Evolutionary conservation across 352 stramenopile species (phyloP).

Genomic region (Phytophthora pisi): DNA sequence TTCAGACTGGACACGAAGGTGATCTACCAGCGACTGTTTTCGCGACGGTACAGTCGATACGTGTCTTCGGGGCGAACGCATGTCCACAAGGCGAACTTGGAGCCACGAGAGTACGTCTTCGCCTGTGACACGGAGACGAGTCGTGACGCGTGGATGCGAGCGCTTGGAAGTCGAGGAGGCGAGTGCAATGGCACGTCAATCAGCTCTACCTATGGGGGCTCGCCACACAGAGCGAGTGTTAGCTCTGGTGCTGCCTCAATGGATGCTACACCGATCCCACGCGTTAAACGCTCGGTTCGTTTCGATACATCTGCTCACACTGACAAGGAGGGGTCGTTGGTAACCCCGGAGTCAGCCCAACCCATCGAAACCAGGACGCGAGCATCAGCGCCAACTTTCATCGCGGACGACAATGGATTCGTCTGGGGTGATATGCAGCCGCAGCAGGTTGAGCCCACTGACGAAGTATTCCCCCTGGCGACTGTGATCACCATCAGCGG

Average conservation of each 20-base stretch:
- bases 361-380: neutral
- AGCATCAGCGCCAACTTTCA: conserved; percentile 36
- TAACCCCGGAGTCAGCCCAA: conserved; percentile 7
- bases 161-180: conserved; percentile 29
- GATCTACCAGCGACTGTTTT: conserved; percentile 41
- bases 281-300: neutral
- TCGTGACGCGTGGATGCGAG: conserved; percentile 47
- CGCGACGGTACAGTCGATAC: conserved; percentile 41
- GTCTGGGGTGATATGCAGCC: conserved; percentile 18
- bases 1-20: conserved; percentile 49
- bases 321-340: conserved; percentile 9
- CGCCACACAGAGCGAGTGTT: conserved; percentile 14
- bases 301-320: conserved; percentile 1
- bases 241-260: conserved; percentile 9
- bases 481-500: conserved; percentile 33
- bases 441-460: neutral
- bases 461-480: conserved; percentile 26
- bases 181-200: conserved; percentile 14
- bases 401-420: conserved; percentile 28
- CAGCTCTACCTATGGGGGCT: conserved; percentile 19
- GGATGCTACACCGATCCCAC: conserved; percentile 6
- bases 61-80: conserved; percentile 36
- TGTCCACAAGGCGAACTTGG: conserved; percentile 27
- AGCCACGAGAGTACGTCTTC: conserved; percentile 42
- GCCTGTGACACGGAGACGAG: conserved; percentile 41